These are phyloP conservation scores for Cyclanthera cordifolia DNA, from an alignment of 306 rosid genomes.

Conservation along the genomic window DNA sequence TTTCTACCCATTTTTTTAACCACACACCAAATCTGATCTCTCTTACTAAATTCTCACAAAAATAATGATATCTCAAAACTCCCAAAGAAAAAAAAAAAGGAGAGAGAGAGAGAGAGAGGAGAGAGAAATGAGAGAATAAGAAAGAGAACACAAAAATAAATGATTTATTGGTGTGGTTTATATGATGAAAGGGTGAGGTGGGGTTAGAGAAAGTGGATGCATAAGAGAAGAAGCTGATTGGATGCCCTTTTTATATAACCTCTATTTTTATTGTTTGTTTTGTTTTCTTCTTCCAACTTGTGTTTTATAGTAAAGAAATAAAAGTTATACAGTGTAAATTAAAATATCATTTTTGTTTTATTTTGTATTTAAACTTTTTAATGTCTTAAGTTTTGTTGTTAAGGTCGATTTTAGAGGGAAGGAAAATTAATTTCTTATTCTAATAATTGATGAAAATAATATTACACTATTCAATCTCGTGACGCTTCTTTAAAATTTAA, in stretches of 20 bases:
- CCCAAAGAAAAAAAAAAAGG: background rate
- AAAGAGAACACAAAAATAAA: slow-evolving; percentile 14
- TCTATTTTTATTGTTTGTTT: slow-evolving; percentile 19
- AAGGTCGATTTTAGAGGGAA: too few relatives aligned
- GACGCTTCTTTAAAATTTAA: too few relatives aligned
- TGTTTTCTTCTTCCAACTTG: too few relatives aligned
- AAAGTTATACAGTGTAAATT: too few relatives aligned
- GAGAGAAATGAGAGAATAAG: background rate
- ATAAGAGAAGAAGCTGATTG: slow-evolving; percentile 50
- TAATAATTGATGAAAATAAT: too few relatives aligned
- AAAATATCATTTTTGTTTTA: too few relatives aligned
- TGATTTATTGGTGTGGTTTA: slow-evolving; percentile 36
- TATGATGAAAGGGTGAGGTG: slow-evolving; percentile 39
- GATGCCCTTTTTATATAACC: slow-evolving; percentile 32
- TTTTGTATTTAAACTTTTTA: too few relatives aligned
- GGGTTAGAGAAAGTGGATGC: slow-evolving; percentile 42
- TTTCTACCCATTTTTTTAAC: slow-evolving; percentile 70
- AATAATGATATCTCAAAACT: background rate
- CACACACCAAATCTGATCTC: slow-evolving; percentile 2
- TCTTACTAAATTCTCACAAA: background rate
- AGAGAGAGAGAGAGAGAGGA: too few relatives aligned
- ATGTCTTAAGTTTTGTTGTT: too few relatives aligned
- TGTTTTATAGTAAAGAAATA: too few relatives aligned
- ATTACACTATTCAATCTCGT: too few relatives aligned
- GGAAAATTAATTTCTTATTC: too few relatives aligned